Percentiles rank a stretch among this genome's conserved stretches.
Evolutionary conservation across 768 basidiomycete genomes (phyloP).

Genomic region (Pisolithus marmoratus): DNA sequence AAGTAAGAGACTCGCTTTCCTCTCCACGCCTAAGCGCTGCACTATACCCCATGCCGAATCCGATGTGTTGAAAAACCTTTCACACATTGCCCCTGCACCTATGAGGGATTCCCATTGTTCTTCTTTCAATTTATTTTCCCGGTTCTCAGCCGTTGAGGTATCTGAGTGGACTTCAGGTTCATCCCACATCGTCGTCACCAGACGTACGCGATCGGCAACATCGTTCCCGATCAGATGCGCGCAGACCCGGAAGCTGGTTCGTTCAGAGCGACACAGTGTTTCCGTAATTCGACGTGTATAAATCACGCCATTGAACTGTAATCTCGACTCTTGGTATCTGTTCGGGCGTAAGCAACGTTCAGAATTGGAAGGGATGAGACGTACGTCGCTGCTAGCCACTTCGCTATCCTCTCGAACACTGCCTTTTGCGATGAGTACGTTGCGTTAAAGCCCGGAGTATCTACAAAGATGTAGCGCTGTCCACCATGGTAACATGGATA

Average conservation of each 20-base stretch:
- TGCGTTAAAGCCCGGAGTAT: background rate
- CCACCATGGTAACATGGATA: background rate
- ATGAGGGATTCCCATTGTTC: background rate
- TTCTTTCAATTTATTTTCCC: background rate
- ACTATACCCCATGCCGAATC: background rate
- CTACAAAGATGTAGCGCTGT: background rate
- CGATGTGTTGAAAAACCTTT: background rate
- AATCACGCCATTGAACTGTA: background rate
- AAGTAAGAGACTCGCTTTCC: background rate
- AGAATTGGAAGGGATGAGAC: background rate
- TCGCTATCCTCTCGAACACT: background rate
- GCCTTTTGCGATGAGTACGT: background rate
- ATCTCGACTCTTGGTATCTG: background rate
- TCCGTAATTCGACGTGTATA: background rate
- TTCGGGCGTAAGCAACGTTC: background rate
- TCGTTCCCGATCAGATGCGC: background rate
- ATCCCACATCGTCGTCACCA: background rate
- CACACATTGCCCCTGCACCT: background rate
- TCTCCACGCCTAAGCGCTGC: background rate
- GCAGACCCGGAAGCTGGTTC: background rate
- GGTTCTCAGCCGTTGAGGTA: background rate
- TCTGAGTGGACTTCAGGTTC: background rate
- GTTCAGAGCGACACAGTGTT: background rate
- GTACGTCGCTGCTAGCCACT: background rate
- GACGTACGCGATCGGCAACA: background rate